Percentiles rank a stretch among this genome's conserved stretches.
Conservation (phyloP, 768 basidiomycete genomes). For the Mycena kentingensis region DNA sequence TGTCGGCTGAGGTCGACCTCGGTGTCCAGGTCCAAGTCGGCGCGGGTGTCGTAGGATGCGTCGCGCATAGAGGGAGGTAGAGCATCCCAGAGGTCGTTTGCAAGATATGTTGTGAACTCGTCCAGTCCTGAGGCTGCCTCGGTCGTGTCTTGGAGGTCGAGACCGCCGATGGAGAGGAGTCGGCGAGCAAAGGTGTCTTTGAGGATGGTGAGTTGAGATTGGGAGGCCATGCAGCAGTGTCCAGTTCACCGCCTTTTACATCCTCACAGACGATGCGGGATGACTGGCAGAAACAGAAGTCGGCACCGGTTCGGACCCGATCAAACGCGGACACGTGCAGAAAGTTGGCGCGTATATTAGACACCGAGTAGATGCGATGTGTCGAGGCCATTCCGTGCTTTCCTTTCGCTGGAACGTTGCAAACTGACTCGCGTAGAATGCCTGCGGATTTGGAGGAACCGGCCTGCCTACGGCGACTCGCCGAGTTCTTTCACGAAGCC, state of each 20-base stretch:
- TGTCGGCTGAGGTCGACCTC: conserved; percentile 28
- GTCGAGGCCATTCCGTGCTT: too few relatives aligned
- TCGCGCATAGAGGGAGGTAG: conserved; percentile 39
- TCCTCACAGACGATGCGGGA: background rate
- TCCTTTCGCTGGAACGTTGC: too few relatives aligned
- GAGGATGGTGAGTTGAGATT: conserved; percentile 36
- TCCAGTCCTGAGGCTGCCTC: conserved; percentile 41
- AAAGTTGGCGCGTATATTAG: too few relatives aligned
- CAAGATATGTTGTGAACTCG: conserved; percentile 57
- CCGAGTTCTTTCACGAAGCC: too few relatives aligned
- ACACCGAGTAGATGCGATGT: too few relatives aligned
- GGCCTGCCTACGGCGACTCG: too few relatives aligned
- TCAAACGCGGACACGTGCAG: too few relatives aligned
- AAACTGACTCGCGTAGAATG: too few relatives aligned
- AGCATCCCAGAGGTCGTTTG: conserved; percentile 49
- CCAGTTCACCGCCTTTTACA: too few relatives aligned
- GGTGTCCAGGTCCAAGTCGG: conserved; percentile 28
- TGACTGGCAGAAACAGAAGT: background rate
- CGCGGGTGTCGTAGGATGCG: conserved; percentile 42
- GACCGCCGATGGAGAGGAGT: conserved; percentile 34
- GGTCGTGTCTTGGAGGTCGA: conserved; percentile 16
- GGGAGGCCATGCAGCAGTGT: background rate
- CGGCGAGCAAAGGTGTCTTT: conserved; percentile 49
- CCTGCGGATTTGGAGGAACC: too few relatives aligned
- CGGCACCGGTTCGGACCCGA: too few relatives aligned